These are phyloP conservation scores for Umbelopsis ramanniana DNA, from an alignment of 192 early-diverging fungal species.

Conservation along the genomic window DNA sequence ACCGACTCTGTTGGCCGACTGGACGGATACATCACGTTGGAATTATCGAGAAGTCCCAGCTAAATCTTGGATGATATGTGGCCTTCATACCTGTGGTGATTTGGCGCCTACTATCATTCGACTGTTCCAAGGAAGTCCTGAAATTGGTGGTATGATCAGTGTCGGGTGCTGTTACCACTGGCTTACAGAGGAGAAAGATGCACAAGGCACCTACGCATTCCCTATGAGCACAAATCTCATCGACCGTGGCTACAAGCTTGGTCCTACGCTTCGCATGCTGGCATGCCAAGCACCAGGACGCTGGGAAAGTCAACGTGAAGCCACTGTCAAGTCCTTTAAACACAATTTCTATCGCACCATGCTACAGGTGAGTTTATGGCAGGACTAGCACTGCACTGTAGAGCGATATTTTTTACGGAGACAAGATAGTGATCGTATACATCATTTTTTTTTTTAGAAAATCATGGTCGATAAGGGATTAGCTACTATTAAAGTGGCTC, in stretches of 20 bases:
- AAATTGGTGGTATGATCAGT: constrained; percentile 56
- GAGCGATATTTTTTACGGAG: too few relatives aligned
- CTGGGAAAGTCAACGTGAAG: constrained; percentile 65
- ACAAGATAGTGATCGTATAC: neutral
- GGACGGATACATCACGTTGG: constrained; percentile 23
- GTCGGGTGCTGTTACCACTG: constrained; percentile 91
- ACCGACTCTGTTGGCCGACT: constrained; percentile 38
- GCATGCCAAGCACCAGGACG: constrained; percentile 83
- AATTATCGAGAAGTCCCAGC: neutral
- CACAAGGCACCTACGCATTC: constrained; percentile 37
- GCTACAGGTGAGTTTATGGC: constrained; percentile 55
- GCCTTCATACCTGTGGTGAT: constrained; percentile 87
- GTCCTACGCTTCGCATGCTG: constrained; percentile 66
- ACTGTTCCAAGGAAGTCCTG: constrained; percentile 61
- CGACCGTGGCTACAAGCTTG: constrained; percentile 45
- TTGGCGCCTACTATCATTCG: constrained; percentile 73
- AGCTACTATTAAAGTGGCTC: constrained; percentile 43
- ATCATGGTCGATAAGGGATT: constrained; percentile 62
- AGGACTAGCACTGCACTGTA: too few relatives aligned
- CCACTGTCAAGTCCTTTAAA: constrained; percentile 60
- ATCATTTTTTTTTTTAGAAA: constrained; percentile 36
- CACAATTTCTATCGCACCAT: constrained; percentile 79
- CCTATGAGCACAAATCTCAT: constrained; percentile 44
- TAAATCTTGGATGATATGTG: constrained; percentile 71
- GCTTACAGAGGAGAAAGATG: constrained; percentile 56